Conservation (phyloP, 2,329 filamentous ascomycete species). For the Diaporthe vaccinii region DNA sequence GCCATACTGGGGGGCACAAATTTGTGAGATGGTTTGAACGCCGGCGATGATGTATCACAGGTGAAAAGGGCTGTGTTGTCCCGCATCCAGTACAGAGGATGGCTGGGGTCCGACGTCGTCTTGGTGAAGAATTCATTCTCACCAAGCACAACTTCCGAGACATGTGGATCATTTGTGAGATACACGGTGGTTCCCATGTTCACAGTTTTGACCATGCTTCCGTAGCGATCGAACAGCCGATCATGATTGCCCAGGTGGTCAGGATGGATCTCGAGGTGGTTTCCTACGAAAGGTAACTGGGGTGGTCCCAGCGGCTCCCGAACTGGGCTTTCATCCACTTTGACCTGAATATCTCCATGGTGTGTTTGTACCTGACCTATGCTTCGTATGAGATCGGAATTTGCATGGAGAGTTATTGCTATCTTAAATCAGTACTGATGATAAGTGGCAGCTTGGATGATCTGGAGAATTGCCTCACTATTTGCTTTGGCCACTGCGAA, state of each 20-base stretch:
- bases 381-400: background rate
- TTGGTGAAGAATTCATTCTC: background rate
- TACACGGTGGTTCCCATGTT: conserved; percentile 2
- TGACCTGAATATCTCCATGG: background rate
- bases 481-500: too few relatives aligned
- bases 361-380: background rate
- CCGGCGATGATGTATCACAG: background rate
- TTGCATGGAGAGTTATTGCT: too few relatives aligned
- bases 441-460: too few relatives aligned
- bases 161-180: background rate
- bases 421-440: too few relatives aligned
- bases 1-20: background rate
- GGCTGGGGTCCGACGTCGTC: background rate
- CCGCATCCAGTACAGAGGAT: background rate
- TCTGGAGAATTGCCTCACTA: too few relatives aligned
- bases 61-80: background rate
- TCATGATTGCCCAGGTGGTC: background rate
- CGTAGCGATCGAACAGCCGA: background rate
- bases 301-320: background rate
- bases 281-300: background rate
- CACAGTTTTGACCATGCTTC: background rate
- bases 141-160: background rate
- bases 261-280: background rate
- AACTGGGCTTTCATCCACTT: background rate
- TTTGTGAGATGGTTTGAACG: background rate